phyloP scores from a whole-genome alignment of 2,329 filamentous ascomycete species.

The Colletotrichum nymphaeae region DNA sequence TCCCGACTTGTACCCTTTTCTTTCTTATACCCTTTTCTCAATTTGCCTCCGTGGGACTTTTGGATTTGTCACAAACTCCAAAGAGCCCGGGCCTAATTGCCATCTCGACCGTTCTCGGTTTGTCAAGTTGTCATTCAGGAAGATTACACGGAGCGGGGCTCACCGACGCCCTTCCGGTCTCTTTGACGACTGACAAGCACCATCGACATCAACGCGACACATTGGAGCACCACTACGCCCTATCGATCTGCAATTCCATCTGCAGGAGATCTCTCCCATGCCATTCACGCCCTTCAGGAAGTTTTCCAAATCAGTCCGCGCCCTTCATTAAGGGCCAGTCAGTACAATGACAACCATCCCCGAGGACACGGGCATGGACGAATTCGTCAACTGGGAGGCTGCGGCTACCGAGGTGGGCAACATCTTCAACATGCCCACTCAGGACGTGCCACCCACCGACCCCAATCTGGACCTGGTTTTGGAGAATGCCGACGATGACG shows the following conservation, averaged over 20 bases:
- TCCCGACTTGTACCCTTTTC: slow-evolving; percentile 14
- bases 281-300: slow-evolving; percentile 30
- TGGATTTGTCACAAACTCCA: slow-evolving; percentile 20
- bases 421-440: slow-evolving; percentile 45
- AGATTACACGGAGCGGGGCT: slow-evolving; percentile 30
- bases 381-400: slow-evolving; percentile 73
- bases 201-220: slow-evolving; percentile 13
- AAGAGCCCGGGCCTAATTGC: background rate
- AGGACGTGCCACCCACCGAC: slow-evolving; percentile 49
- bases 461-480: slow-evolving; percentile 65
- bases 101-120: slow-evolving; percentile 6
- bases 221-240: slow-evolving; percentile 7
- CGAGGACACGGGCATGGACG: slow-evolving; percentile 70
- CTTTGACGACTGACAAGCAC: slow-evolving; percentile 18
- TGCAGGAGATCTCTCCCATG: slow-evolving; percentile 15
- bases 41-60: slow-evolving; percentile 20
- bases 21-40: slow-evolving; percentile 35
- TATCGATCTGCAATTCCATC: slow-evolving; percentile 15
- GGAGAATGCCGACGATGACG: slow-evolving; percentile 67
- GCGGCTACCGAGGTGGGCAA: slow-evolving; percentile 52
- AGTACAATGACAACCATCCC: slow-evolving; percentile 48
- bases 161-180: slow-evolving; percentile 16
- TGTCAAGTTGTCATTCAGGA: background rate
- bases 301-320: slow-evolving; percentile 12
- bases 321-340: slow-evolving; percentile 24